phyloP scores from a whole-genome alignment of 225 moss, liverwort and hornwort species.

The Bryum argenteum region DNA sequence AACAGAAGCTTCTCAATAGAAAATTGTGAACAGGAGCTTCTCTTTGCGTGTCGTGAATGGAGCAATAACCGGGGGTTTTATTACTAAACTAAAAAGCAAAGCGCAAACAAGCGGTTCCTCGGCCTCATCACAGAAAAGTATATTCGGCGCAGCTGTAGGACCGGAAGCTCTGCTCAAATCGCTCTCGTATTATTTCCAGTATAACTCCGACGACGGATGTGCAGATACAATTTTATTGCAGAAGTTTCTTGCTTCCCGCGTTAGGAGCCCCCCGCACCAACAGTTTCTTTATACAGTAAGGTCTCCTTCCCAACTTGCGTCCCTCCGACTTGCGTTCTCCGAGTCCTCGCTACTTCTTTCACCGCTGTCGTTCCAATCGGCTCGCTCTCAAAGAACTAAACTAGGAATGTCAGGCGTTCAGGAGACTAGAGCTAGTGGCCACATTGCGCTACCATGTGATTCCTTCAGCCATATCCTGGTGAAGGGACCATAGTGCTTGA shows the following conservation, averaged over 20 bases:
- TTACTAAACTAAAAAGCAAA: neutral
- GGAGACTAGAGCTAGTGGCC: neutral
- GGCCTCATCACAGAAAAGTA: neutral
- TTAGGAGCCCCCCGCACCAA: neutral
- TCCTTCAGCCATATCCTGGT: neutral
- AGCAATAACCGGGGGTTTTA: constrained; percentile 19
- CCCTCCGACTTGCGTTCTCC: constrained; percentile 7
- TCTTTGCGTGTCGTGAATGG: neutral
- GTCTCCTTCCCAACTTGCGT: neutral
- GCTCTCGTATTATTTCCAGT: constrained; percentile 9
- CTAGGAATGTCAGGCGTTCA: constrained; percentile 2
- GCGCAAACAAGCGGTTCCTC: neutral
- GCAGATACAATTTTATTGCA: constrained; percentile 10
- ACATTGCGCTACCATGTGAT: constrained; percentile 9
- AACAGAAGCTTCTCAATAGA: neutral
- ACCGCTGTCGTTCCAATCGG: constrained; percentile 17
- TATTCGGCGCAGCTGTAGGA: constrained; percentile 16
- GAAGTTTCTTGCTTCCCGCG: constrained; percentile 28
- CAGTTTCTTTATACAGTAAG: constrained; percentile 10
- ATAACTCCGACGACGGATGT: constrained; percentile 12
- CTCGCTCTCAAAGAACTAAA: constrained; percentile 18
- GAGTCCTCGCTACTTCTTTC: neutral
- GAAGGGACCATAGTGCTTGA: neutral
- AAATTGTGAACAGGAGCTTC: neutral
- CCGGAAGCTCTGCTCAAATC: constrained; percentile 34